Conservation (phyloP, 768 basidiomycete species). For the Boletus speciosus region DNA sequence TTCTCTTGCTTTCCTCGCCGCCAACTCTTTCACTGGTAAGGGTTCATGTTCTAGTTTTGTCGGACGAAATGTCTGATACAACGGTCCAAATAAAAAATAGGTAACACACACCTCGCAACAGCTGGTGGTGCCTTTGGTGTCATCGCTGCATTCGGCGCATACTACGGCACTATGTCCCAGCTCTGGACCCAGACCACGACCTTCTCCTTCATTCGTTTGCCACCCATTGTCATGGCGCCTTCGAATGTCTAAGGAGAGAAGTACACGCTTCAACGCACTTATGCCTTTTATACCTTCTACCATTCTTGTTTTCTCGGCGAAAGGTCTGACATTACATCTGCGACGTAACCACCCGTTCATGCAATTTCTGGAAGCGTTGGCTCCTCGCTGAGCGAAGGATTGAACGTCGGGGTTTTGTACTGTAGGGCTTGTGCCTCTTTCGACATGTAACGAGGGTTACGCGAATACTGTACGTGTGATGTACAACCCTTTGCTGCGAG, state of each 20-base stretch:
- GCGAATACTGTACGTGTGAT: neutral
- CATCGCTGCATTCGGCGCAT: slow-evolving; percentile 27
- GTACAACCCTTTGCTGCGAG: neutral
- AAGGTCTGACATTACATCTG: neutral
- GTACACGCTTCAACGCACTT: neutral
- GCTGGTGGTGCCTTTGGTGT: slow-evolving; percentile 27
- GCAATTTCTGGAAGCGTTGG: neutral
- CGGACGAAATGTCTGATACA: neutral
- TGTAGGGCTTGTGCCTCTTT: neutral
- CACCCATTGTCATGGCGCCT: slow-evolving; percentile 18
- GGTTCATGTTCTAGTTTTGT: neutral
- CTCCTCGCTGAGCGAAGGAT: neutral
- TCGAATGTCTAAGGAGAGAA: slow-evolving; percentile 3
- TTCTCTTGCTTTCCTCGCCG: slow-evolving; percentile 24
- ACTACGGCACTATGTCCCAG: slow-evolving; percentile 25
- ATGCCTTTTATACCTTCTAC: too few species aligned
- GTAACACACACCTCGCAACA: slow-evolving; percentile 23
- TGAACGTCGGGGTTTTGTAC: neutral
- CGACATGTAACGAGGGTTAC: neutral
- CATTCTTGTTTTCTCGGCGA: neutral
- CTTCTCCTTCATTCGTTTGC: slow-evolving; percentile 24
- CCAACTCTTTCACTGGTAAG: slow-evolving; percentile 28
- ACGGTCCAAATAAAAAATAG: slow-evolving; percentile 4
- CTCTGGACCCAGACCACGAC: slow-evolving; percentile 32
- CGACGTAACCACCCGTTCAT: neutral